Conservation (phyloP, 2,329 filamentous ascomycete species). For the Fusarium nelsonii region DNA sequence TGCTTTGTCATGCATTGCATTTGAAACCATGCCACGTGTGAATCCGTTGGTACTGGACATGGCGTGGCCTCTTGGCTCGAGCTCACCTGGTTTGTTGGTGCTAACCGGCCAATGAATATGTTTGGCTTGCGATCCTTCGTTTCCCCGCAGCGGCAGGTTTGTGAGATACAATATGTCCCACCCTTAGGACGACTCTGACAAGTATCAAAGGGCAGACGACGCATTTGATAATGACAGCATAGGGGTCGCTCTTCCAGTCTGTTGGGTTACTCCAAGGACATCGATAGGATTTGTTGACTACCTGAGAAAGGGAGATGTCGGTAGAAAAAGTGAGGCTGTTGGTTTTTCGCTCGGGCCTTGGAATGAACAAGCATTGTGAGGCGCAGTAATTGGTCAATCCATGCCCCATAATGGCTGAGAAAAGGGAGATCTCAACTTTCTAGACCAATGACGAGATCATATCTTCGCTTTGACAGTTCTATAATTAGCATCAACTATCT, state of each 20-base stretch:
- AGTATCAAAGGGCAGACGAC: background rate
- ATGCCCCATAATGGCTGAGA: background rate
- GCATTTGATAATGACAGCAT: background rate
- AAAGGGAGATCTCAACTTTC: background rate
- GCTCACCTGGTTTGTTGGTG: background rate
- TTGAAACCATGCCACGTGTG: background rate
- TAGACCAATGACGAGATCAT: background rate
- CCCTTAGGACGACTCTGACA: background rate
- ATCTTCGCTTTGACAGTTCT: slow-evolving; percentile 3
- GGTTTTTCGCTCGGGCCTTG: slow-evolving; percentile 6
- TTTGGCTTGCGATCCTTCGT: background rate
- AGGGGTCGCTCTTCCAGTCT: background rate
- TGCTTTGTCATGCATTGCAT: slow-evolving; percentile 10
- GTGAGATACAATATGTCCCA: background rate
- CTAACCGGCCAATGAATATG: background rate
- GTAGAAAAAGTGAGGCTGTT: slow-evolving; percentile 1
- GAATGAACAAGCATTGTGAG: slow-evolving; percentile 1
- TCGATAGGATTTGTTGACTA: background rate
- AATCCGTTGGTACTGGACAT: background rate
- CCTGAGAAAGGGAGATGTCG: background rate
- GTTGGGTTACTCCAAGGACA: too few species aligned
- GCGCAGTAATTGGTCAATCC: background rate
- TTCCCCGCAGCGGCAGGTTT: background rate
- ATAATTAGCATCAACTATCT: background rate
- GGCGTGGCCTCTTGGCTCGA: background rate